Conservation (phyloP, 306 rosid species). For the Prunus kanzakura region DNA sequence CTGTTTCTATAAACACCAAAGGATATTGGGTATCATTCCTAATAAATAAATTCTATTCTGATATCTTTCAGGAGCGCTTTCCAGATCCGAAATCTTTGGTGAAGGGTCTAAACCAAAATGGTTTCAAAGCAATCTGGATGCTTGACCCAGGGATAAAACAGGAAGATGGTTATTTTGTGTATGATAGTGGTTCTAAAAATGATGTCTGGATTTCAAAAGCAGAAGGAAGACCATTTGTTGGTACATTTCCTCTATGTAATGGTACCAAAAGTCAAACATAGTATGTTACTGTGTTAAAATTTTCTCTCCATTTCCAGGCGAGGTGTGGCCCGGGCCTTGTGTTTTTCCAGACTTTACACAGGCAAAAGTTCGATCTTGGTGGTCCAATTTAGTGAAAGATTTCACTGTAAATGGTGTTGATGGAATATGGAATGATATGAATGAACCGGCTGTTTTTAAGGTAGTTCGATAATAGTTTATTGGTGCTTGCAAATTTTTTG, state of each 20-base stretch:
- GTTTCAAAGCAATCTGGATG: slow-evolving; percentile 95
- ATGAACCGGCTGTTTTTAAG: slow-evolving; percentile 89
- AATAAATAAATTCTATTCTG: slow-evolving; percentile 10
- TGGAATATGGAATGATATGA: slow-evolving; percentile 99
- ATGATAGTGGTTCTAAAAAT: slow-evolving; percentile 64
- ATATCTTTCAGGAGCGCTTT: slow-evolving; percentile 65
- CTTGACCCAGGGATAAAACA: slow-evolving; percentile 90
- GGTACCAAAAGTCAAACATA: not conserved
- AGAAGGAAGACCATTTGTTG: slow-evolving; percentile 69
- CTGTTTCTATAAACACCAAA: not conserved
- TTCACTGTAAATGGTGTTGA: slow-evolving; percentile 76
- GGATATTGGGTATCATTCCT: slow-evolving; percentile 1
- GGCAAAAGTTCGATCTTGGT: slow-evolving; percentile 82
- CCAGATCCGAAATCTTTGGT: slow-evolving; percentile 67
- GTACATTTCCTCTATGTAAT: slow-evolving; percentile 33
- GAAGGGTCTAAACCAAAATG: slow-evolving; percentile 54
- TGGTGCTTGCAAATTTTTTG: not conserved
- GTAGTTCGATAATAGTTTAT: slow-evolving; percentile 30
- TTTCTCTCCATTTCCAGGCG: slow-evolving; percentile 47
- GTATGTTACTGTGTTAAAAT: slow-evolving; percentile 5
- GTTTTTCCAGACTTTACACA: slow-evolving; percentile 93
- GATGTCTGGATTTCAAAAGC: slow-evolving; percentile 76
- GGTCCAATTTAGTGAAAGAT: slow-evolving; percentile 85
- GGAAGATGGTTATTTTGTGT: slow-evolving; percentile 78
- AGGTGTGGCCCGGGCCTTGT: slow-evolving; percentile 94